Evolutionary conservation across 352 stramenopile species (phyloP).

Genomic region (Phytopythium ostracodes): DNA sequence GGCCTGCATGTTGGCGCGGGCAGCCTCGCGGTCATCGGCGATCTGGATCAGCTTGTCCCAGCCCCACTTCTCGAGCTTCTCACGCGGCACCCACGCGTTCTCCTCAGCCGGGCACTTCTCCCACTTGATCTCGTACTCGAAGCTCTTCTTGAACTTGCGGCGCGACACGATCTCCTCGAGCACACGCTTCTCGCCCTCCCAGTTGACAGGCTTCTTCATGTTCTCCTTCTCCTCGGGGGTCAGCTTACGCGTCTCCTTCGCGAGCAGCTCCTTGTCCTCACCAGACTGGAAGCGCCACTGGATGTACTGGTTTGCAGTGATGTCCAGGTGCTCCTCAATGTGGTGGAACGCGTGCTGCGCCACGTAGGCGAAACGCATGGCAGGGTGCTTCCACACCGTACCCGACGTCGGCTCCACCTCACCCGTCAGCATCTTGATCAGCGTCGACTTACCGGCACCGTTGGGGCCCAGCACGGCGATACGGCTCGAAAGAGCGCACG

Average conservation of each 20-base stretch:
- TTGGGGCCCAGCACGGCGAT: constrained; percentile 87
- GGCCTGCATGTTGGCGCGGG: constrained; percentile 90
- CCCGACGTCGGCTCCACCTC: constrained; percentile 73
- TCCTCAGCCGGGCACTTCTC: constrained; percentile 91
- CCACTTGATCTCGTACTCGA: constrained; percentile 98
- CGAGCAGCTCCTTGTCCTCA: constrained; percentile 90
- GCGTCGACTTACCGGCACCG: constrained; percentile 94
- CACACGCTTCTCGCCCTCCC: constrained; percentile 89
- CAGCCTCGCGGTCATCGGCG: constrained; percentile 93
- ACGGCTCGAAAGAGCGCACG: constrained; percentile 73
- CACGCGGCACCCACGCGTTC: constrained; percentile 94
- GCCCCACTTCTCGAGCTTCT: constrained; percentile 96
- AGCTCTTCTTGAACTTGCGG: constrained; percentile 92
- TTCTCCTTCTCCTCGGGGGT: constrained; percentile 91
- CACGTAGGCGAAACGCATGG: constrained; percentile 94
- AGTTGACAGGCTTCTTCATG: constrained; percentile 94
- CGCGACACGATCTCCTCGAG: constrained; percentile 91
- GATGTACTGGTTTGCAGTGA: constrained; percentile 96
- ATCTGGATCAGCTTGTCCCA: constrained; percentile 97
- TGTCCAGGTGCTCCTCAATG: constrained; percentile 96
- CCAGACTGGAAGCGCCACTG: constrained; percentile 95
- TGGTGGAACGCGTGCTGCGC: constrained; percentile 98
- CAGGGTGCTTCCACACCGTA: constrained; percentile 81
- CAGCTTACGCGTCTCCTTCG: constrained; percentile 91
- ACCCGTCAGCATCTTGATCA: constrained; percentile 94